These are phyloP conservation scores for Chenopodium album DNA, from an alignment of 148 eudicot genomes.

Conservation along the genomic window DNA sequence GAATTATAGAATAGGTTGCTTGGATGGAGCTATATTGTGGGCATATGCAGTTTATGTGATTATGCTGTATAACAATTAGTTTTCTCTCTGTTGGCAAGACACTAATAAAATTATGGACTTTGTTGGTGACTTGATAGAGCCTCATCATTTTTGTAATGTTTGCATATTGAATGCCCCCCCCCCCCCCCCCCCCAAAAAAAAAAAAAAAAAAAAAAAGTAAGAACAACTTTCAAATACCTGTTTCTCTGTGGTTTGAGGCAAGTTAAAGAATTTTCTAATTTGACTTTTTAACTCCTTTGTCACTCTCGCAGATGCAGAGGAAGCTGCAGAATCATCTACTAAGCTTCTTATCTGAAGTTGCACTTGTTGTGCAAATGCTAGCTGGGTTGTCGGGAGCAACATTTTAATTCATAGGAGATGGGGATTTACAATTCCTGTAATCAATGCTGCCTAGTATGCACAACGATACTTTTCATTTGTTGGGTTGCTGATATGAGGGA, in stretches of 20 bases:
- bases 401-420: neutral
- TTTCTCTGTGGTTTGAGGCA: too few relatives aligned
- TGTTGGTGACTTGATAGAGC: neutral
- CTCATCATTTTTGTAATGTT: neutral
- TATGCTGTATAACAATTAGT: neutral
- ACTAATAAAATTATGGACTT: neutral
- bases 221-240: too few relatives aligned
- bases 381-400: neutral
- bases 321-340: neutral
- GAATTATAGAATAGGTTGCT: neutral
- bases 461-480: neutral
- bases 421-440: neutral
- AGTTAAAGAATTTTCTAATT: neutral
- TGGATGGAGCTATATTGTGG: neutral
- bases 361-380: neutral
- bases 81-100: neutral
- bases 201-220: too few relatives aligned
- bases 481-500: neutral
- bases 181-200: too few relatives aligned
- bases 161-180: neutral
- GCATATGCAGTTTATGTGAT: neutral
- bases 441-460: neutral
- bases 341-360: conserved; percentile 20
- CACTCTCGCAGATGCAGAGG: conserved; percentile 9
- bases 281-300: neutral